Evolutionary conservation across 345 rosid genomes (phyloP), one percentile per base, ranked within the genome.

Genomic region (Ricinus communis): DNA sequence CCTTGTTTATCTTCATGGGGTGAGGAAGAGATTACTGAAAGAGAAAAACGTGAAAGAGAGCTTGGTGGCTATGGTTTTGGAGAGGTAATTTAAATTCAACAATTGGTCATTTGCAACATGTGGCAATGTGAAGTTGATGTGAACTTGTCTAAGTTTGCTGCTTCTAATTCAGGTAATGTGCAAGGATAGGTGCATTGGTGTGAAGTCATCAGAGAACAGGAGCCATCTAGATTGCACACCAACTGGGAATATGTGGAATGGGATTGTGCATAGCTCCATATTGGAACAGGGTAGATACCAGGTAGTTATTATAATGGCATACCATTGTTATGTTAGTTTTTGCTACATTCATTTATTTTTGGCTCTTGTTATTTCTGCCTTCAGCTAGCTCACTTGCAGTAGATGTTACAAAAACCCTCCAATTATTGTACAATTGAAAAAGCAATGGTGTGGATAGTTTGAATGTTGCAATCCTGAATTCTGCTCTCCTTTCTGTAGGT

Each of bases 51-150:
- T 47, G 84, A 83, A 75, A 78, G 74, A 71, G 80, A 77, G 68
- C 82, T 77, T 64, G 86, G 86, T 73, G 82, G 86, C 66, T 83
- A 83, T 67, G 86, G 86, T 53, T 57, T 61, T 57, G 86, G 86
- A 52, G 74, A 83, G 82, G 86, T 83, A 78, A 31, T 71, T 55
- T 2, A 33, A 33, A 33, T 33, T 33, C 30, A 10, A 5, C 21
- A 27, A 38, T 30, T 50, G 41, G 14, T 11, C 31, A 43, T 24
- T 59, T 46, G 16, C 25, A 10, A 16, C 36, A 19, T 55, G 28
- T 43, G 46, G 16, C 57, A 18, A 30, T 33, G 6, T 58, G 28
- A 69, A 19, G 1, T 19, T 11, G 24, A 40, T 25, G 33, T 59
- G 75, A 24, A 65, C 57, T 68, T 61, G 31, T 57, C 27, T 25